Conservation (phyloP, 2,329 filamentous ascomycete species). For the Colletotrichum sp. region DNA sequence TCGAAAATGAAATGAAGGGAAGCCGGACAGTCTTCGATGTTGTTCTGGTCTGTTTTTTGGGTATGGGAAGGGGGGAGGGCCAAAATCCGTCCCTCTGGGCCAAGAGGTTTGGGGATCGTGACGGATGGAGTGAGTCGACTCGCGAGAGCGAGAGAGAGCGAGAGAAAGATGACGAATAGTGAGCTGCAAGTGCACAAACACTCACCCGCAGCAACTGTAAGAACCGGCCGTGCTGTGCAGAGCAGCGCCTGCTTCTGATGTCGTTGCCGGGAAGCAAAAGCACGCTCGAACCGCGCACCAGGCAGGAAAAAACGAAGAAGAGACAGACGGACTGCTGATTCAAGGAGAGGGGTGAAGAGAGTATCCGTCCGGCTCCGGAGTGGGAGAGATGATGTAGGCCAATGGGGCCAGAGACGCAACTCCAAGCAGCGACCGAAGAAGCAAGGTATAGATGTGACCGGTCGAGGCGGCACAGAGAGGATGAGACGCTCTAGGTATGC, state of each 20-base stretch:
- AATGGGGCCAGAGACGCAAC: background rate
- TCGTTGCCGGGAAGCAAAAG: constrained; percentile 8
- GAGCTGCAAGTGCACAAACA: constrained; percentile 17
- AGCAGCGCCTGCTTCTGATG: background rate
- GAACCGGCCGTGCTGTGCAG: background rate
- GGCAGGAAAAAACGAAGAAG: background rate
- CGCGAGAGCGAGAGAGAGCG: background rate
- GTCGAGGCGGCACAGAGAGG: constrained; percentile 12
- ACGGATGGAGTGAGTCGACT: background rate
- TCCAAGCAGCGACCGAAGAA: constrained; percentile 13
- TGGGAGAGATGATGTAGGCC: background rate
- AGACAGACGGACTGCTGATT: background rate
- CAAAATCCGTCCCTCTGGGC: background rate
- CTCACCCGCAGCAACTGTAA: background rate
- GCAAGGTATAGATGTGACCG: constrained; percentile 17
- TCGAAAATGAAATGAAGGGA: background rate
- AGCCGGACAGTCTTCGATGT: background rate
- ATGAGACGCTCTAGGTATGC: constrained; percentile 7
- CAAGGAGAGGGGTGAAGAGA: background rate
- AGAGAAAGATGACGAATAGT: background rate
- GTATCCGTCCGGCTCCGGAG: background rate
- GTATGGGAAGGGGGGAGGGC: background rate
- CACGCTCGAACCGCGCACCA: constrained; percentile 2
- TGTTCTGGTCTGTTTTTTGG: background rate
- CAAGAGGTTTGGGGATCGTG: background rate